Evolutionary conservation across 805 yeast genomes (phyloP), one percentile per base, ranked within the genome.

Genomic region (Huiozyma naganishii): DNA sequence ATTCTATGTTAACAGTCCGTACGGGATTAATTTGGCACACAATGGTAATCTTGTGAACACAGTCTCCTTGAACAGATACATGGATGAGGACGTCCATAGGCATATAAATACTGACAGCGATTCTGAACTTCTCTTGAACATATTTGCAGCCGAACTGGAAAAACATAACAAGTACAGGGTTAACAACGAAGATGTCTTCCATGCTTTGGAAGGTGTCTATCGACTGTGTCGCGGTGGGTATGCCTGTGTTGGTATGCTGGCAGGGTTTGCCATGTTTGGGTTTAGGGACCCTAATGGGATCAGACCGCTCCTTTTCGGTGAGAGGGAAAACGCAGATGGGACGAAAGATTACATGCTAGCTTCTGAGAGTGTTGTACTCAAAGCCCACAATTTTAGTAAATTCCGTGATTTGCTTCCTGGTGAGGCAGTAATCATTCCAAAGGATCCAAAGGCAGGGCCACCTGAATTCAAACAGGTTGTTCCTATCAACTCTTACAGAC

Each of bases 281-380:
- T 92, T 92, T 71, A 77, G 98, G 65, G 98, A 92, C 66, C 96
- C 98, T 32, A 81, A 90, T 59, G 98, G 97, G 49, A 86, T 92
- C 54, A 78, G 98, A 61, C 98, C 98, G 3, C 69, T 90, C 44
- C 71, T 88, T 32, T 76, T 77, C 52, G 98, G 98, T 45, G 90
- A 84, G 66, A 77, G 98, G 56, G 55, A 64, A 37, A 77, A 78
- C 52, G 66, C 65, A 6, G 79, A 84, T 56, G 95, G 95, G 12
- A 50, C 77, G 10, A 71, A 69, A 42, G 98, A 92, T 64, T 88
- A 86, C 65, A 87, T 92, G 96, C 70, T 92, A 54, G 95, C 97
- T 0, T 83, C 95, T 6, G 98, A 92, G 65, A 83, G 94, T 45
- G 96, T 92, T 44, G 98, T 89, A 3, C 72, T 92, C 52, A 86